Percentiles rank a stretch among this genome's conserved stretches.
Evolutionary conservation across 352 stramenopile genomes (phyloP).

Genomic region (Phytopythium vexans): DNA sequence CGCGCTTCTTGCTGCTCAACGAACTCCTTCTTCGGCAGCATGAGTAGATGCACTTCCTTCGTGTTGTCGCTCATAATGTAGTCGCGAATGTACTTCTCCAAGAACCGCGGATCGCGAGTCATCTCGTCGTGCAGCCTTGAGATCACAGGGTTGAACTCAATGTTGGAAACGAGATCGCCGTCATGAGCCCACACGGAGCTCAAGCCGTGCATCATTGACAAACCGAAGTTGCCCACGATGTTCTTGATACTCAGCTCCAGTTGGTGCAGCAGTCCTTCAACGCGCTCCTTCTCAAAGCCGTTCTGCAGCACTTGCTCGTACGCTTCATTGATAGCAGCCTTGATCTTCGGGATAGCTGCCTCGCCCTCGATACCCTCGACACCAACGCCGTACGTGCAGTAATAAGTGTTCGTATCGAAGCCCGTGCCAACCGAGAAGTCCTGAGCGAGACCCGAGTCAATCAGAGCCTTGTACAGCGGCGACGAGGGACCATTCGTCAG

Average conservation of each 20-base stretch:
- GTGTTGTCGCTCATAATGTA: conserved; percentile 48
- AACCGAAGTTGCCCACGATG: conserved; percentile 77
- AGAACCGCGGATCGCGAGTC: conserved; percentile 53
- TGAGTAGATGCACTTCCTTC: conserved; percentile 67
- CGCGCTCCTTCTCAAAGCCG: conserved; percentile 72
- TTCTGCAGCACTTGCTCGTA: conserved; percentile 54
- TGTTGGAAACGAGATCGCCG: conserved; percentile 58
- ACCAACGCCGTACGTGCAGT: conserved; percentile 72
- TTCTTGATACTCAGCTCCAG: conserved; percentile 84
- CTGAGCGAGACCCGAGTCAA: conserved; percentile 70
- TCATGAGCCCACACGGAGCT: conserved; percentile 71
- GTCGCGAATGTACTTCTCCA: conserved; percentile 56
- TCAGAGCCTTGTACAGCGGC: conserved; percentile 79
- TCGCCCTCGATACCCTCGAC: conserved; percentile 70
- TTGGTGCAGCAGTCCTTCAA: conserved; percentile 74
- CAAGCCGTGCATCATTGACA: conserved; percentile 71
- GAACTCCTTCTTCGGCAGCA: conserved; percentile 64
- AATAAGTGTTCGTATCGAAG: conserved; percentile 79
- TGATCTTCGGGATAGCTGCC: conserved; percentile 47
- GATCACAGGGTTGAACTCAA: conserved; percentile 70
- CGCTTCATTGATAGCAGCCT: conserved; percentile 48
- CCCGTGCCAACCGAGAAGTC: conserved; percentile 78
- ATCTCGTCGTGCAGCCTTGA: conserved; percentile 59
- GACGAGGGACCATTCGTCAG: conserved; percentile 77
- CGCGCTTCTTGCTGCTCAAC: conserved; percentile 50